Base-by-base conservation (phyloP, 2,329 filamentous ascomycete species). In the Seiridium unicorne region DNA sequence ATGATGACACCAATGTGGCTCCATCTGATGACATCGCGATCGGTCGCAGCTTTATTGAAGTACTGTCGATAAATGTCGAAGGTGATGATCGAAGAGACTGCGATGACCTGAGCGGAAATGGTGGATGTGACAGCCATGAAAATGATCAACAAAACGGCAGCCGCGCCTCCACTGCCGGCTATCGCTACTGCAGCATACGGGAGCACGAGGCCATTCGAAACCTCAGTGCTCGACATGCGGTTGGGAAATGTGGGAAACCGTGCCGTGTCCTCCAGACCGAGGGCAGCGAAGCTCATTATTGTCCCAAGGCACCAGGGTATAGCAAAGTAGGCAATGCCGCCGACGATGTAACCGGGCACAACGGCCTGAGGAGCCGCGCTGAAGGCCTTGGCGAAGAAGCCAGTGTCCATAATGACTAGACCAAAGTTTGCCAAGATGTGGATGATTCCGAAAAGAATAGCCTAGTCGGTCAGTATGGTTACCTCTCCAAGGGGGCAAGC, bases 61-160 rank as follows among this genome's bases (percentile, higher is more conserved):
- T 58, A 58, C 26, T 58, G 55, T 5, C 55, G 63, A 76, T 94
- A 96, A 66, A 94, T 84, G 69, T 96, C 92, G 72, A 94, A 95
- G 1, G 92, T 95, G 75, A 88, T 87, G 73, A 96, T 95, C 7
- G 89, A 92, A 1, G 90, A 93, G 0, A 94, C 91, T 2, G 92
- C 91, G 60, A 96, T 93, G 5, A 96, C 79, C 72, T 96, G 90
- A 0, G 91, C 88, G 1, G 89, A 92, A 65, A 90, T 89, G 0
- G 92, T 90, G 2, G 87, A 91, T 0, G 92, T 96, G 34, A 96
- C 92, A 18, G 92, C 92, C 88, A 96, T 92, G 79, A 96, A 95
- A 58, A 95, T 84, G 66, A 96, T 86, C 18, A 96, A 77, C 1
- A 94, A 81, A 0, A 90, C 92, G 0, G 88, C 90, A 1, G 87